Percentiles rank a stretch among this genome's conserved stretches.
These are phyloP conservation scores for Candida succiphila DNA, from an alignment of 805 yeast species.

Conservation along the genomic window DNA sequence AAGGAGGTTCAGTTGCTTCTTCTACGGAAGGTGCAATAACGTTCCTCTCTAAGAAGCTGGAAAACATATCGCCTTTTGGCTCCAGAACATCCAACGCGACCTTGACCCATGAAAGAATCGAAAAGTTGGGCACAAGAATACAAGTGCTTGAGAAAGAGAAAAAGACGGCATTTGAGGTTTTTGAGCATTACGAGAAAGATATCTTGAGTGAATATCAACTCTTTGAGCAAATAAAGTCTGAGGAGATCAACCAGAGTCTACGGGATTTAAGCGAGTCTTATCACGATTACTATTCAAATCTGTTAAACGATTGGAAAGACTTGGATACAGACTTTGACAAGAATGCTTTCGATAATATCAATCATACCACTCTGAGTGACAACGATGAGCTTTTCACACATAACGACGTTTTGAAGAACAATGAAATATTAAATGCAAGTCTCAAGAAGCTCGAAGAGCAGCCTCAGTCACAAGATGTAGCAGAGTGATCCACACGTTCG, in stretches of 20 bases:
- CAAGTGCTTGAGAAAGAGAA: slow-evolving; percentile 36
- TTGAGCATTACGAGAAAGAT: slow-evolving; percentile 33
- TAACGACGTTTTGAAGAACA: slow-evolving; percentile 18
- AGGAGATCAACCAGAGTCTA: slow-evolving; percentile 66
- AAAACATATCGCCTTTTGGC: slow-evolving; percentile 34
- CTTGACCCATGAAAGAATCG: slow-evolving; percentile 32
- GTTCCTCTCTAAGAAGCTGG: slow-evolving; percentile 34
- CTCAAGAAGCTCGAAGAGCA: slow-evolving; percentile 8
- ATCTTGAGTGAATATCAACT: slow-evolving; percentile 43
- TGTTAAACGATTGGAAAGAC: slow-evolving; percentile 63
- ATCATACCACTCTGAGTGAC: slow-evolving; percentile 12
- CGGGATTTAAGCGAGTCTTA: slow-evolving; percentile 67
- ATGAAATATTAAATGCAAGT: slow-evolving; percentile 13
- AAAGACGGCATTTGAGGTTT: slow-evolving; percentile 31
- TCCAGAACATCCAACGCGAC: slow-evolving; percentile 23
- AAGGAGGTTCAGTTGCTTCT: slow-evolving; percentile 25
- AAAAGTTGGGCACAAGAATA: slow-evolving; percentile 29
- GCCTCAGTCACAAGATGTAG: too few relatives aligned
- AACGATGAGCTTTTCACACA: slow-evolving; percentile 15
- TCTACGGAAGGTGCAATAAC: slow-evolving; percentile 25
- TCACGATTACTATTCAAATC: slow-evolving; percentile 57
- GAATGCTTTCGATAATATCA: slow-evolving; percentile 1
- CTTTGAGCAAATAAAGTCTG: slow-evolving; percentile 73
- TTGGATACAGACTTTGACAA: slow-evolving; percentile 7
- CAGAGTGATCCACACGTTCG: too few relatives aligned